A percentile compares a stretch with the other conserved stretches of the same genome.
Conservation (phyloP, 345 rosid genomes). For the Adansonia digitata region DNA sequence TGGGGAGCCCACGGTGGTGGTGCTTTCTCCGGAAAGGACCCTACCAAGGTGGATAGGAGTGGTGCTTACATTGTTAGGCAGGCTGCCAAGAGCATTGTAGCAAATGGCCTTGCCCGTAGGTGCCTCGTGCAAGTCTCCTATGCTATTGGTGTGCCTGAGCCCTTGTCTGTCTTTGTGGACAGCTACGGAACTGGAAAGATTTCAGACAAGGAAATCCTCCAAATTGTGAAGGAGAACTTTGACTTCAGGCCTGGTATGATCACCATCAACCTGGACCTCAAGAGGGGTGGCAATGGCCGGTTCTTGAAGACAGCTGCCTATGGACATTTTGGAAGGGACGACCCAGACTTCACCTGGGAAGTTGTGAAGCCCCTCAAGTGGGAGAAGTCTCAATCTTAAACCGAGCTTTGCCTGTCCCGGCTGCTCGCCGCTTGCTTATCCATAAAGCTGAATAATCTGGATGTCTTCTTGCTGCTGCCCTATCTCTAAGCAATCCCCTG, state of each 20-base stretch:
- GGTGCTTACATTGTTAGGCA: slow-evolving; percentile 83
- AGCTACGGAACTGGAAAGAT: slow-evolving; percentile 68
- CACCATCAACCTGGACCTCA: slow-evolving; percentile 66
- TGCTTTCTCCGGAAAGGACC: slow-evolving; percentile 81
- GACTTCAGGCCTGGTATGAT: slow-evolving; percentile 94
- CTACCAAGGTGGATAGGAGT: slow-evolving; percentile 71
- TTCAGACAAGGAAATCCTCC: slow-evolving; percentile 75
- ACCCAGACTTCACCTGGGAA: slow-evolving; percentile 78
- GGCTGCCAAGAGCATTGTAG: slow-evolving; percentile 82
- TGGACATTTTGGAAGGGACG: slow-evolving; percentile 79
- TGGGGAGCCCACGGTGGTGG: slow-evolving; percentile 88
- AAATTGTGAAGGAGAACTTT: slow-evolving; percentile 74
- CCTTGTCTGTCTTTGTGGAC: slow-evolving; percentile 64
- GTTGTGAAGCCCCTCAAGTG: slow-evolving; percentile 72
- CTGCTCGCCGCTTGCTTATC: too few relatives aligned
- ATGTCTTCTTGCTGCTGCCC: neutral
- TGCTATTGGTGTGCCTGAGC: slow-evolving; percentile 74
- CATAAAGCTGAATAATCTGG: neutral
- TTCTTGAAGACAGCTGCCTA: slow-evolving; percentile 86
- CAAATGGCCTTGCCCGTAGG: slow-evolving; percentile 59
- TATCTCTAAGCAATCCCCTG: neutral
- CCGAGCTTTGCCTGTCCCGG: neutral
- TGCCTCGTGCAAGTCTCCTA: slow-evolving; percentile 68
- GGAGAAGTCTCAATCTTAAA: slow-evolving; percentile 53
- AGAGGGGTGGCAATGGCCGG: slow-evolving; percentile 71